Conservation (phyloP, 768 basidiomycete genomes). For the Mycena chlorophos region DNA sequence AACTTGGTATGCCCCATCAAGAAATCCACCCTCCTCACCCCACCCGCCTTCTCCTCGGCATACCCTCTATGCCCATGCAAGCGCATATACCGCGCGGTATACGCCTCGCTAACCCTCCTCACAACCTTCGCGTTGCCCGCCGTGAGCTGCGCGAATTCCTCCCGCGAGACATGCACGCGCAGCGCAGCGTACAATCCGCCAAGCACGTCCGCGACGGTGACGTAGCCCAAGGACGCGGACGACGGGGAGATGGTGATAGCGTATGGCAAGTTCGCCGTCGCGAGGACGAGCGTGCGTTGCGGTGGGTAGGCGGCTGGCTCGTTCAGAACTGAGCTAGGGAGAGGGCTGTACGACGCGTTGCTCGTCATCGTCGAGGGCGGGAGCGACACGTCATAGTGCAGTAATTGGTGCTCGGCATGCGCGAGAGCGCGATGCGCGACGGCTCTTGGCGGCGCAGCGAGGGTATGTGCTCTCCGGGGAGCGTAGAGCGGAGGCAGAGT, state of each 20-base stretch:
- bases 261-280: background rate
- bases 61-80: background rate
- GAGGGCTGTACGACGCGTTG: background rate
- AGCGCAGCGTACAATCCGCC: background rate
- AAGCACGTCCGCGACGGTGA: conserved; percentile 2
- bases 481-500: background rate
- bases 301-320: conserved; percentile 2
- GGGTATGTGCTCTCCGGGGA: background rate
- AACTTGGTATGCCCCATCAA: background rate
- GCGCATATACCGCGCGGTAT: background rate
- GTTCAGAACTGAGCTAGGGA: background rate
- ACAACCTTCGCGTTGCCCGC: background rate
- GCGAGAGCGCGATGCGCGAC: background rate
- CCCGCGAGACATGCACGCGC: background rate
- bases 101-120: background rate
- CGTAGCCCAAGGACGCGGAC: background rate
- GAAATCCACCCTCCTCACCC: background rate
- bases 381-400: background rate
- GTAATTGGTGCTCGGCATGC: background rate
- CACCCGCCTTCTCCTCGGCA: background rate
- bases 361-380: background rate
- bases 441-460: background rate
- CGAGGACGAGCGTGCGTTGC: background rate
- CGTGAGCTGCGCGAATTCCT: background rate
- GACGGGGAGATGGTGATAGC: background rate